Evolutionary conservation across 177 flowering plant genomes (phyloP), one percentile per base, ranked within the genome.

Genomic region (Vitis hybrid): DNA sequence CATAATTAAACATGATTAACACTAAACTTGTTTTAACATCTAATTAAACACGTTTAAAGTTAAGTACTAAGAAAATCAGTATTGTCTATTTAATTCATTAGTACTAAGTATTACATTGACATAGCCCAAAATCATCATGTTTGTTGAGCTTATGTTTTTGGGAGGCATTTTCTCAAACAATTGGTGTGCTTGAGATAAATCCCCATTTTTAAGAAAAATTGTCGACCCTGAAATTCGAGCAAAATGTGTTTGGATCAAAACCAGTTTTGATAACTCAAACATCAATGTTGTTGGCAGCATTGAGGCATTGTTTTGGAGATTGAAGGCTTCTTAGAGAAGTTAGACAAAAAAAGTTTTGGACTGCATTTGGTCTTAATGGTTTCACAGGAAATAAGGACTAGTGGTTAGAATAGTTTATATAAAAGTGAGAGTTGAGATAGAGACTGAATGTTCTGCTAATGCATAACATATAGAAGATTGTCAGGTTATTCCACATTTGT

Each of bases 141-240:
- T 92, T 3, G 70, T 56, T 0, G 98, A 82, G 80, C 84, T 49
- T 0, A 76, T 80, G 71, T 92, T 94, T 71, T 66, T 82, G 55
- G 82, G 72, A 73, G 90, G 87, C 91, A 92, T 94, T 83, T 83
- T 45, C 45, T 92, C 90, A 49, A 88, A 91, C 90, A 91, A 58
- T 50, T 81, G 73, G 65, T 74, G 90, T 23, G 98, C 98, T 17
- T 76, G 58, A 1, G 60, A 23, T 0, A 89, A 14, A 0, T 87
- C 72, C 4, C 87, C 88, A 1, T 60, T 56, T 69, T 60, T 60
- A 0, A 88, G 30, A 1, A 81, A 60, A 60, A 4, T 59, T 49
- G 7, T 76, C 78, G 56, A 91, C 72, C 66, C 56, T 76, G 77
- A 83, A 80, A 68, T 91, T 91, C 17, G 80, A 76, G 62, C 84